These are phyloP conservation scores for Mitragyna speciosa DNA, from an alignment of 257 asterid species.

Conservation along the genomic window DNA sequence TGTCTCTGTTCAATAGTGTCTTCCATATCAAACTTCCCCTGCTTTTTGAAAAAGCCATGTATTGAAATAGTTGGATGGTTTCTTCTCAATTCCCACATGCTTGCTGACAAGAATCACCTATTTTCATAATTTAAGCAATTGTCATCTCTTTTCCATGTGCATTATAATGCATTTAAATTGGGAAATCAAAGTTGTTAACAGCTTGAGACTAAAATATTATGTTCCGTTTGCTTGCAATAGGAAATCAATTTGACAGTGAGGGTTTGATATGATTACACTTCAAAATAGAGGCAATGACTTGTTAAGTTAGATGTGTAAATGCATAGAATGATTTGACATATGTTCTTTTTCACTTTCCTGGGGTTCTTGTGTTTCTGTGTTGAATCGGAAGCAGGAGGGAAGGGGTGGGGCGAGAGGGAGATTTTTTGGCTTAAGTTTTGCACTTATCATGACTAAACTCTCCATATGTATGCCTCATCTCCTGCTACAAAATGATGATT, in stretches of 20 bases:
- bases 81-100: not conserved
- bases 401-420: not conserved
- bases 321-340: not conserved
- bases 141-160: not conserved
- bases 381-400: not conserved
- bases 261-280: conserved; percentile 1
- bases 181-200: not conserved
- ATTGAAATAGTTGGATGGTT: not conserved
- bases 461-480: not conserved
- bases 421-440: not conserved
- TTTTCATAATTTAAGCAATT: not conserved
- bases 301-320: not conserved
- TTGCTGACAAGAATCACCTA: not conserved
- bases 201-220: not conserved
- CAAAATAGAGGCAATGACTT: not conserved
- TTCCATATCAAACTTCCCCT: not conserved
- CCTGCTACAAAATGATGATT: not conserved
- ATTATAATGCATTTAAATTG: not conserved
- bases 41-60: not conserved
- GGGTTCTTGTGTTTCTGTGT: not conserved
- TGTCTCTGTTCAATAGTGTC: not conserved
- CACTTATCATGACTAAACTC: not conserved
- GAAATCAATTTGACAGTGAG: not conserved
- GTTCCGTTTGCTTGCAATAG: not conserved
- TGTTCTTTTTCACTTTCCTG: not conserved